Evolutionary conservation across 352 stramenopile genomes (phyloP), one percentile per base, ranked within the genome.

Genomic region (Pythium rhizo-oryzae): DNA sequence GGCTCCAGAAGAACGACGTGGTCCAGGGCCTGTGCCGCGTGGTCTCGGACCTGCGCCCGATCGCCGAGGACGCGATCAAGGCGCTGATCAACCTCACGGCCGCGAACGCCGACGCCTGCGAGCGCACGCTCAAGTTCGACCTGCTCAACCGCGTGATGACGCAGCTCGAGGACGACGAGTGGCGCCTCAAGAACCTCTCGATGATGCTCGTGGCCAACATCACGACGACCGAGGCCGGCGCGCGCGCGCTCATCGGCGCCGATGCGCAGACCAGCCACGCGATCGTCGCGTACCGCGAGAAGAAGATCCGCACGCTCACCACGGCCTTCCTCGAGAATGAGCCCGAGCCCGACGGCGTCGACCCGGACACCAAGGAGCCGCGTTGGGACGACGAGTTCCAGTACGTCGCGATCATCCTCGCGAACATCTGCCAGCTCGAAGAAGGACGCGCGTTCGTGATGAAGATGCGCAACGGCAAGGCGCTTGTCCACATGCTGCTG

Each of bases 201-300:
- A 94, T 96, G 87, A 96, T 96, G 87, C 80, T 96, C 35, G 74
- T 96, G 54, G 87, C 87, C 62, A 96, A 94, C 59, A 80, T 93
- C 54, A 89, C 82, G 28, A 93, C 85, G 13, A 92, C 80, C 18
- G 75, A 84, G 9, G 81, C 90, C 19, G 87, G 87, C 8, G 80
- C 81, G 16, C 85, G 80, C 44, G 81, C 78, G 8, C 72, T 94
- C n/a, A 80, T 94, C 8, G 87, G 84, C 23, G 81, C 84, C 51
- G 78, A 90, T 44, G 70, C 69, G 0, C 78, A 90, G 65, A 75
- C 62, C 35, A 78, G 79, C 41, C 70, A 81, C 39, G 75, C 69
- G 9, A 71, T 81, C 28, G 62, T 89, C 8, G 82, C 77, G 50
- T 60, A 91, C 61, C 85, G 87, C 30, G 87, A 96, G 71, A 85